phyloP scores from a whole-genome alignment of 2,329 filamentous ascomycete species.

The Cryphonectria naterciae region DNA sequence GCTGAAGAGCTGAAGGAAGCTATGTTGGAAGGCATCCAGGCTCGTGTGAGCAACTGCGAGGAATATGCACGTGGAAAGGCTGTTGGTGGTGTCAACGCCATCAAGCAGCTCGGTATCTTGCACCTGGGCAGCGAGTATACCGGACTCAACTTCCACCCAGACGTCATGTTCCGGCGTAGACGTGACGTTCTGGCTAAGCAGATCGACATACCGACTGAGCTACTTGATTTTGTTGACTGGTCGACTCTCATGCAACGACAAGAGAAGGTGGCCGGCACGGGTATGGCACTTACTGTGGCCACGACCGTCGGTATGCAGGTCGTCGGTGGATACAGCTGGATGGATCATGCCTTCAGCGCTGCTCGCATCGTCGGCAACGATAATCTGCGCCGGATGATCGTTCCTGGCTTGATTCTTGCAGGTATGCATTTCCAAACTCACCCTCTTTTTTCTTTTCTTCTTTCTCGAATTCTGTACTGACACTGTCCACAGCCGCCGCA shows the following conservation, averaged over 20 bases:
- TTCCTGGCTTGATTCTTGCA: constrained; percentile 79
- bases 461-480: constrained; percentile 37
- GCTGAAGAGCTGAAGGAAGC: constrained; percentile 91
- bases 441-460: not conserved
- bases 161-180: constrained; percentile 91
- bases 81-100: constrained; percentile 78
- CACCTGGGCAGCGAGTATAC: constrained; percentile 88
- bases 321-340: constrained; percentile 83
- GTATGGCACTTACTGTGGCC: constrained; percentile 90
- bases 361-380: constrained; percentile 80
- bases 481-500: constrained; percentile 61
- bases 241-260: constrained; percentile 82
- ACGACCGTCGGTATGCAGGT: constrained; percentile 82
- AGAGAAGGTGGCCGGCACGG: constrained; percentile 91
- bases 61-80: constrained; percentile 81
- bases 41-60: constrained; percentile 79
- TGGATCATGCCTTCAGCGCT: constrained; percentile 83
- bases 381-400: constrained; percentile 77
- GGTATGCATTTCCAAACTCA: constrained; percentile 60
- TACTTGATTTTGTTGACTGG: constrained; percentile 93
- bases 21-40: constrained; percentile 86
- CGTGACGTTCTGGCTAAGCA: constrained; percentile 81
- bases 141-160: constrained; percentile 83
- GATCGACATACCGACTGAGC: constrained; percentile 83
- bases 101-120: constrained; percentile 84